Base-by-base conservation (phyloP, 1,139 yeast species). In the Nakaseomyces uthaithaninus region DNA sequence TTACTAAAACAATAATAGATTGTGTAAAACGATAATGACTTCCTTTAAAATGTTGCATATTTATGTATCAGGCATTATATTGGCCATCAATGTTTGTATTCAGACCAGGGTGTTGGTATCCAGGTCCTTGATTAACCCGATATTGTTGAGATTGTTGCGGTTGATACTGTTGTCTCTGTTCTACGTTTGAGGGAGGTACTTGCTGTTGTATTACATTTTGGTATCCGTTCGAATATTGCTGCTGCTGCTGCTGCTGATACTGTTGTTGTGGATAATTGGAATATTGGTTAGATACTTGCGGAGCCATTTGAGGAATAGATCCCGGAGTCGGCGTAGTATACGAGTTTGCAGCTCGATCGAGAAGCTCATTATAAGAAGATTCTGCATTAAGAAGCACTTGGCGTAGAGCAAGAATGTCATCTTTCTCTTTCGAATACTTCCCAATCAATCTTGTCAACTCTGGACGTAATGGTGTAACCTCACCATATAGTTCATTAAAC, bases 391-490 rank as follows among this genome's bases (percentile, higher is more conserved):
- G 74, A 46, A 89, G 71, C 50, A 83, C 81, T 46, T 74, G 74
- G 53, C 86, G 80, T 53, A 86, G 65, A n/a, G 73, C 73, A 49
- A 76, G 65, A 43, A 87, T 65, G 50, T 87, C 95, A 49, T 85
- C 83, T 55, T 80, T 80, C 50, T 86, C 71, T 36, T 72, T 74
- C 27, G 85, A 70, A 57, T 84, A 82, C 59, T 80, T 82, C 45
- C 83, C 94, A 46, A 86, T 80, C 51, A 77, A 64, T 51, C 74
- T 74, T 8, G 85, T 84, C 43, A 86, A 68, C 44, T 76, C 74
- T 0, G 93, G 89, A 44, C 93, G 74, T 42, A 84, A 66, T 1
- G 91, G 78, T 19, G 83, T 70, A 1, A 85, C 72, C 14, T 77
- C 72, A 45, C 83, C 81, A 57, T 85, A 86, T 45, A 84, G 62